Base-by-base conservation (phyloP, 371 early-diverging fungal species). In the Amoeboaphelidium protococcarum region DNA sequence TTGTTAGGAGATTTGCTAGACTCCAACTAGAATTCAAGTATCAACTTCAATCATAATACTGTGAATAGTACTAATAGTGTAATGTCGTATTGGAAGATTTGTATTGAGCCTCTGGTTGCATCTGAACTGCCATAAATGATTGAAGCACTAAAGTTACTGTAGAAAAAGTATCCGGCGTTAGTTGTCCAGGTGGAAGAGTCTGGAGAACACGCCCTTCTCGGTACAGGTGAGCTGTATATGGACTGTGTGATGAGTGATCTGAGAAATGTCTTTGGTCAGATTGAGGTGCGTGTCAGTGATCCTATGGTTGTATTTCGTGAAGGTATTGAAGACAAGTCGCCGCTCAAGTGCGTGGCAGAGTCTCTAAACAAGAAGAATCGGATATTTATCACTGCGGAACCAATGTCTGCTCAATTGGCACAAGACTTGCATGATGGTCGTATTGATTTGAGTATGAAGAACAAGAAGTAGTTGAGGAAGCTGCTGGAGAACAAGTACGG, bases 321-420 rank as follows among this genome's bases (percentile, higher is more conserved):
- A 57, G 90, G 91, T 0, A 88, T 92, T 0, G 74, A 84, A 0
- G 94, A 92, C 57, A 10, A 6, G 6, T 85, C 87, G 3, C 84
- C 87, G 16, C 69, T 84, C 6, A 65, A 91, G 45, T 84, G 90
- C 57, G 89, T 80, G 66, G 90, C 89, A 3, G 85, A 90, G 59
- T 86, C 91, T 3, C 88, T 92, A n/a, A 96, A 96, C 68, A 82
- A 87, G 61, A 85, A 84, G 58, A 96, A 92, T 72, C 81, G 86
- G 49, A 53, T 96, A 50, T 88, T 89, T 1, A 82, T 89, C 65
- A 85, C 91, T 45, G 75, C 88, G 31, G 91, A 92, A 59, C 94
- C 94, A 13, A 54, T 96, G 46, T 92, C 91, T 47, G 73, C 71
- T 43, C 81, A 78, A 25, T 66, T 96, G 44, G 86, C 80, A 10